A percentile compares a stretch with the other conserved stretches of the same genome.
These are phyloP conservation scores for Lipomyces spencermartinsiae DNA, from an alignment of 805 yeast genomes.

Conservation along the genomic window DNA sequence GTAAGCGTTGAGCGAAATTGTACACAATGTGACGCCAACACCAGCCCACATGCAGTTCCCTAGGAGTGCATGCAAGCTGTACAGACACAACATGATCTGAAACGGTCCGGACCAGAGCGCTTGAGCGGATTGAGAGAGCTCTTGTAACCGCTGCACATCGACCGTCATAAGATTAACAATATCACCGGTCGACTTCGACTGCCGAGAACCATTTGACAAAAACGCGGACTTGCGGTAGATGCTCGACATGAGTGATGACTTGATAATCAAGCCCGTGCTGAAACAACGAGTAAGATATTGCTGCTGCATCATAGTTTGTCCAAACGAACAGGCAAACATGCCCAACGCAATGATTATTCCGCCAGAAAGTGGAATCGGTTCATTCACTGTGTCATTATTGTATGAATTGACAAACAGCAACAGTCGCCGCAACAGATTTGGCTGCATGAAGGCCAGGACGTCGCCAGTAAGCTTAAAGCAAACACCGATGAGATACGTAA, in stretches of 20 bases:
- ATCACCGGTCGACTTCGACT: constrained; percentile 71
- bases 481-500: constrained; percentile 71
- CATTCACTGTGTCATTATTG: constrained; percentile 18
- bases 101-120: constrained; percentile 93
- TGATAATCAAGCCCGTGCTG: constrained; percentile 65
- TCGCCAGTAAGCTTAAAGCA: constrained; percentile 76
- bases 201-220: constrained; percentile 70
- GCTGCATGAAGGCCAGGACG: constrained; percentile 76
- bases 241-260: constrained; percentile 67
- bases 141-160: constrained; percentile 70
- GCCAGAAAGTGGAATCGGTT: constrained; percentile 55
- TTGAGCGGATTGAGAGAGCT: constrained; percentile 74
- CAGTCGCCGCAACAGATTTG: constrained; percentile 73
- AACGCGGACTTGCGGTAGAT: constrained; percentile 72
- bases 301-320: constrained; percentile 67
- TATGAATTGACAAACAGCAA: constrained; percentile 65
- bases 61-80: constrained; percentile 72
- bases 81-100: constrained; percentile 78
- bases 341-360: constrained; percentile 68
- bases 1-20: constrained; percentile 79
- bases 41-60: constrained; percentile 95
- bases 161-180: constrained; percentile 77
- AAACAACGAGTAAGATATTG: constrained; percentile 57
- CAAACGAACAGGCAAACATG: constrained; percentile 66
- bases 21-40: constrained; percentile 73